These are phyloP conservation scores for Rhizopus microsporus DNA, from an alignment of 371 early-diverging fungal species.

Conservation along the genomic window DNA sequence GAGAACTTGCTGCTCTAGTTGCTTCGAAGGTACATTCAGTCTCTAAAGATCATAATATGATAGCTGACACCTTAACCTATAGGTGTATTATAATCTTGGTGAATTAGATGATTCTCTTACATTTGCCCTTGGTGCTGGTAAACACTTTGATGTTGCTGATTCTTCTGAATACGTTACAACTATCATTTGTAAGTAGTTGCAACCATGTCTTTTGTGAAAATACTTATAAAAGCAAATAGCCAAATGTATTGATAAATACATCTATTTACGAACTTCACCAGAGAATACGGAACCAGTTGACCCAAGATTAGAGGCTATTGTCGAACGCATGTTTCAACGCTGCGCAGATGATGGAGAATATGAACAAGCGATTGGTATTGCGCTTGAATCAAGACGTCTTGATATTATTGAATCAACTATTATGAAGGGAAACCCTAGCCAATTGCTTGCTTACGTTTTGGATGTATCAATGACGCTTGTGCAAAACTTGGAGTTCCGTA, in stretches of 20 bases:
- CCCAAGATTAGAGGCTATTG: constrained; percentile 79
- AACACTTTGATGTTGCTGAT: constrained; percentile 79
- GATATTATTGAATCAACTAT: constrained; percentile 88
- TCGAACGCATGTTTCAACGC: constrained; percentile 91
- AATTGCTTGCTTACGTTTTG: constrained; percentile 82
- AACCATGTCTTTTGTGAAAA: neutral
- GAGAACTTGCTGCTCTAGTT: constrained; percentile 91
- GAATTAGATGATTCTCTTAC: constrained; percentile 92
- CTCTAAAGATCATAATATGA: neutral
- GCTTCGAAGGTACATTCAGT: constrained; percentile 83
- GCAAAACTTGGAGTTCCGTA: constrained; percentile 80
- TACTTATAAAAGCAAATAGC: constrained; percentile 37
- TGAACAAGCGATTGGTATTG: constrained; percentile 93
- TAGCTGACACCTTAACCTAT: neutral
- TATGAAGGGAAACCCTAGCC: constrained; percentile 65
- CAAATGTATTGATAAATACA: constrained; percentile 94
- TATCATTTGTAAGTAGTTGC: constrained; percentile 73
- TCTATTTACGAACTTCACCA: constrained; percentile 64
- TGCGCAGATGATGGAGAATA: constrained; percentile 88
- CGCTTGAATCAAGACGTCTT: constrained; percentile 87
- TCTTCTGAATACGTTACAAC: constrained; percentile 91
- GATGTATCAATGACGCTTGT: constrained; percentile 80
- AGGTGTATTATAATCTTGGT: constrained; percentile 93
- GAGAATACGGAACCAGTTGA: constrained; percentile 65
- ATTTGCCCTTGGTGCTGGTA: constrained; percentile 95